Base-by-base conservation (phyloP, 768 basidiomycete genomes). In the Melanogaster broomeanus region DNA sequence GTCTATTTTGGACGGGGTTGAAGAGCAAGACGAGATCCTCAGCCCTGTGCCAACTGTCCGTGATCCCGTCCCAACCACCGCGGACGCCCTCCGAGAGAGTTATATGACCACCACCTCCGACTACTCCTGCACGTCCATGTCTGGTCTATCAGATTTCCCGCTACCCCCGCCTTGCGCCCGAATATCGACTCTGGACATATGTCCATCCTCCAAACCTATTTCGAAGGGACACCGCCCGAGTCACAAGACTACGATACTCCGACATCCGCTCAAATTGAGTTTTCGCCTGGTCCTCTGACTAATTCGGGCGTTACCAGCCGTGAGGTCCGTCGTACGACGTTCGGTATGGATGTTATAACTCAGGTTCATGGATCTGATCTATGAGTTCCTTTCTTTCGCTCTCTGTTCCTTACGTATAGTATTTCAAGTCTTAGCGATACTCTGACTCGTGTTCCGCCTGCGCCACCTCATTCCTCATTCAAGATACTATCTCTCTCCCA, bases 101-200 rank as follows among this genome's bases (percentile, higher is more conserved):
- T 84, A 78, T 62, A 71, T 83, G 74, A 90, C 87, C 9, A 65
- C 60, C 28, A 77, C 75, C 2, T 85, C 85, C 0, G 72, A 67
- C 33, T 55, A 71, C 10, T 89, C 88, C 1, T 76, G 77, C 27
- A 89, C 89, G 75, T 88, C 87, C 27, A 89, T 90, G 75, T 88
- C 87, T 2, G 75, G 76, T 9, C 75, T 89, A 13, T 88, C 85
- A 4, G 88, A 88, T 59, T 90, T 90, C 62, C 88, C 87, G 2
- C 69, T 68, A 9, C 87, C 87, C 87, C 87, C 0, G 52, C 52
- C 3, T 59, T 65, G n/a, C 46, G 59, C 43, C 48, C 55, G 1
- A 53, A 58, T 42, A 47, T 55, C 16, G 58, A 67, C 24, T 58
- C 61, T 38, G 63, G 64, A 34, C 73, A 72, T 43, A 64, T 74